Evolutionary conservation across 2,329 filamentous ascomycete genomes (phyloP).

Genomic region (Venturia effusa): DNA sequence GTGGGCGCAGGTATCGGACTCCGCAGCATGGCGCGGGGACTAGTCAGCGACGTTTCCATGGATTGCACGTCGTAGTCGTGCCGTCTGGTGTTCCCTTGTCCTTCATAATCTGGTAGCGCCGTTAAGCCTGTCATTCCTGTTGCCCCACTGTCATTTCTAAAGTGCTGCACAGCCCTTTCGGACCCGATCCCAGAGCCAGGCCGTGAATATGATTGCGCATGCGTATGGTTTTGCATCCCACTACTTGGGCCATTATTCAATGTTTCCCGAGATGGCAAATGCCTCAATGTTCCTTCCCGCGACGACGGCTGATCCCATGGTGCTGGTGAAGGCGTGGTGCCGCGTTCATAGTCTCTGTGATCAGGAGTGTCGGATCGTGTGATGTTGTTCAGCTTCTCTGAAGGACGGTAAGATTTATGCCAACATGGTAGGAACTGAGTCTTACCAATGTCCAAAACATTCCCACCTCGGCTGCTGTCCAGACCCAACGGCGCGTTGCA

Average conservation of each 20-base stretch:
- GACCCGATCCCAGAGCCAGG: neutral
- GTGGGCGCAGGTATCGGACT: constrained; percentile 85
- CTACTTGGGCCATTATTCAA: neutral
- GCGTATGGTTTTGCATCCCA: neutral
- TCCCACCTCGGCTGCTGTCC: constrained; percentile 85
- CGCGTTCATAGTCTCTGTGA: neutral
- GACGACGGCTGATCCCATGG: constrained; percentile 9
- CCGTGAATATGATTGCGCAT: neutral
- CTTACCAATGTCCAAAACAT: constrained; percentile 82
- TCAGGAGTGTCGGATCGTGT: constrained; percentile 64
- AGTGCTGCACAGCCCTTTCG: constrained; percentile 8
- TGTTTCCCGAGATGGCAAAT: neutral
- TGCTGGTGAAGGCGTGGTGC: neutral
- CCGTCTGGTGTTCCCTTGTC: constrained; percentile 57
- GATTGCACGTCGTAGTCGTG: constrained; percentile 95
- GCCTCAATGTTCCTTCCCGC: constrained; percentile 5
- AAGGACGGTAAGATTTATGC: neutral
- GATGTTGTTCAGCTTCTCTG: constrained; percentile 73
- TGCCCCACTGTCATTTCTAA: constrained; percentile 65
- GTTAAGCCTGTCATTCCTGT: constrained; percentile 49
- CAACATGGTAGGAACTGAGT: constrained; percentile 13
- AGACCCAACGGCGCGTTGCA: constrained; percentile 87
- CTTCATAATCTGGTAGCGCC: constrained; percentile 70
- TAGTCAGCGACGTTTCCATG: constrained; percentile 78
- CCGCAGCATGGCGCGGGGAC: constrained; percentile 57